These are phyloP conservation scores for Pleoardoris graminearum DNA, from an alignment of 2,329 filamentous ascomycete species.

Conservation along the genomic window DNA sequence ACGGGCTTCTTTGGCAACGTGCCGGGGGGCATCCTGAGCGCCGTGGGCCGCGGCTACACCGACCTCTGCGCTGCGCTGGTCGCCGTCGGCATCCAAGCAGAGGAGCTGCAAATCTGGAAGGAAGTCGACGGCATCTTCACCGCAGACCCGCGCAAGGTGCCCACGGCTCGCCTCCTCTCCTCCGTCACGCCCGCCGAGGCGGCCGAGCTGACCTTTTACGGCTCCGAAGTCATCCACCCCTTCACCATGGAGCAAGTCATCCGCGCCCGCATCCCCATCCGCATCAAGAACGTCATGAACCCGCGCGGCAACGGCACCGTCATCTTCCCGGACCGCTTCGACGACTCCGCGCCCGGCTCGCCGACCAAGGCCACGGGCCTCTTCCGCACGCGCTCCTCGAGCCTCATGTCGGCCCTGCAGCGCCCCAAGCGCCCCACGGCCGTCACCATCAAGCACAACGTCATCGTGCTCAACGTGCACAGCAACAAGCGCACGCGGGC, in stretches of 20 bases:
- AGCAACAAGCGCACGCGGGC: conserved; percentile 96
- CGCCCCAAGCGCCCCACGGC: conserved; percentile 58
- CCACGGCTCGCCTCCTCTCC: conserved; percentile 85
- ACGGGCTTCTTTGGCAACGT: conserved; percentile 96
- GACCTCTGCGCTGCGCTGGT: conserved; percentile 92
- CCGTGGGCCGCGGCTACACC: conserved; percentile 93
- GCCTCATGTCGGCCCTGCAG: conserved; percentile 52
- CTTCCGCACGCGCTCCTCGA: conserved; percentile 52
- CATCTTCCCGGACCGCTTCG: conserved; percentile 74
- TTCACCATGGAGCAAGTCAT: conserved; percentile 96
- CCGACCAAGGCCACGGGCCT: conserved; percentile 62
- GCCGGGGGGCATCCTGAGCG: conserved; percentile 85
- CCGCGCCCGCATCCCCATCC: conserved; percentile 77
- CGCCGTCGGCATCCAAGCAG: conserved; percentile 82
- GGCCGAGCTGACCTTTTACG: conserved; percentile 79
- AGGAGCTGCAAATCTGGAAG: conserved; percentile 97
- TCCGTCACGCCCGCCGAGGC: conserved; percentile 93
- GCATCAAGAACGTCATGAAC: conserved; percentile 92
- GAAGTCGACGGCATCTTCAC: conserved; percentile 96
- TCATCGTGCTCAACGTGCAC: conserved; percentile 96
- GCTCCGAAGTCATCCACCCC: conserved; percentile 93
- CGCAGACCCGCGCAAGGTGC: conserved; percentile 83
- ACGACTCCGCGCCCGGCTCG: conserved; percentile 54
- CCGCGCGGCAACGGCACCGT: conserved; percentile 77
- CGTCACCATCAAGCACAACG: conserved; percentile 96